Conservation (phyloP, 2,329 filamentous ascomycete species). For the Ophiosphaerella korrae region DNA sequence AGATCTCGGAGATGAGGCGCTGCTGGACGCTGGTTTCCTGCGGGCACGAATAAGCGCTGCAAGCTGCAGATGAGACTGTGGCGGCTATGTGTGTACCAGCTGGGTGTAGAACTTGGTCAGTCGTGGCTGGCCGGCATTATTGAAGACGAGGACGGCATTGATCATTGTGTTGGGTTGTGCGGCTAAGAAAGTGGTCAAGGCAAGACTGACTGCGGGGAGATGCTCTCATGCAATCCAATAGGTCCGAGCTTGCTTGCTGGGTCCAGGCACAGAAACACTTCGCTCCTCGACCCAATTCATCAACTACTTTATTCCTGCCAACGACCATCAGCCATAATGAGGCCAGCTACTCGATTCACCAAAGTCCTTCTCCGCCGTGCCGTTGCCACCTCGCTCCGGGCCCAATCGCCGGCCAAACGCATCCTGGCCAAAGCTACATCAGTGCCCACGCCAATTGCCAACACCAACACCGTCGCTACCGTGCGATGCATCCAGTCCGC, state of each 20-base stretch:
- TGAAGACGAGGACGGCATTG: slow-evolving; percentile 98
- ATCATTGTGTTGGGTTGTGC: slow-evolving; percentile 68
- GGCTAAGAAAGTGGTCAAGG: background rate
- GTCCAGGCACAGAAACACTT: background rate
- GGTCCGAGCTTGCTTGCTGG: background rate
- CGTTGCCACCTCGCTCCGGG: slow-evolving; percentile 24
- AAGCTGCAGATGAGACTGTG: background rate
- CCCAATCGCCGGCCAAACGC: slow-evolving; percentile 29
- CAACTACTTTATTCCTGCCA: background rate
- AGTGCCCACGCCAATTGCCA: slow-evolving; percentile 3
- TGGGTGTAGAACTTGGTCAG: slow-evolving; percentile 99
- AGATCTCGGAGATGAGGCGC: slow-evolving; percentile 95
- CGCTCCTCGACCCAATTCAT: background rate
- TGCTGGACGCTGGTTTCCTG: slow-evolving; percentile 98
- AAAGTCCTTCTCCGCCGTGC: slow-evolving; percentile 27
- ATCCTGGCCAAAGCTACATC: slow-evolving; percentile 29
- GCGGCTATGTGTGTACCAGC: slow-evolving; percentile 63
- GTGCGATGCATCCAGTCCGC: slow-evolving; percentile 35
- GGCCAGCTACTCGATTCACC: slow-evolving; percentile 28
- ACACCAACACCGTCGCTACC: slow-evolving; percentile 10
- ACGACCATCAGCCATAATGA: slow-evolving; percentile 20
- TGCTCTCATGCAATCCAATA: background rate
- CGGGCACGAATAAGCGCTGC: background rate
- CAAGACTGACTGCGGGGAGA: background rate
- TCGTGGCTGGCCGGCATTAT: slow-evolving; percentile 94